These are phyloP conservation scores for Fusarium praegraminearum DNA, from an alignment of 2,329 filamentous ascomycete species.

Conservation along the genomic window DNA sequence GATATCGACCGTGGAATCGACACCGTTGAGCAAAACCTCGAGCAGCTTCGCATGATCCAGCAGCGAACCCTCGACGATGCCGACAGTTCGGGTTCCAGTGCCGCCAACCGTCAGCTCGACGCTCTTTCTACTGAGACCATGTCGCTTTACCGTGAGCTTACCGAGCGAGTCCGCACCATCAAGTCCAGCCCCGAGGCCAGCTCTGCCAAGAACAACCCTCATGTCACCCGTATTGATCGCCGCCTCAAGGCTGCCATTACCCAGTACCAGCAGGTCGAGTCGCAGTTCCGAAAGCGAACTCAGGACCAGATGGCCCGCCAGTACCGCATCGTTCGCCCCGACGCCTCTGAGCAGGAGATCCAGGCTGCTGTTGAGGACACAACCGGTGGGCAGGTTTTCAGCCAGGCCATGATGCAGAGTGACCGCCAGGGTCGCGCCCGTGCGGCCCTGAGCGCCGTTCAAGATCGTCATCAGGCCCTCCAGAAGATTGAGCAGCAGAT, in stretches of 20 bases:
- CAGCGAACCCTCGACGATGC: conserved; percentile 79
- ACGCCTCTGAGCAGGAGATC: conserved; percentile 83
- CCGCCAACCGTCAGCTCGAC: conserved; percentile 77
- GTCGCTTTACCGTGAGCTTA: conserved; percentile 82
- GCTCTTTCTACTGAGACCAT: conserved; percentile 82
- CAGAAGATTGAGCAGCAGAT: conserved; percentile 93
- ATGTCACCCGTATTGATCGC: conserved; percentile 84
- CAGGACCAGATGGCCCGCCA: conserved; percentile 88
- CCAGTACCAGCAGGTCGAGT: conserved; percentile 83
- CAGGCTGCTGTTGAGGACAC: conserved; percentile 80
- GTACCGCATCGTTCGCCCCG: conserved; percentile 88
- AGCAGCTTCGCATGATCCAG: conserved; percentile 78
- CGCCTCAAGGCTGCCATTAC: conserved; percentile 84
- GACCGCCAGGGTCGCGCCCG: conserved; percentile 85
- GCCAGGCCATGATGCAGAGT: conserved; percentile 84
- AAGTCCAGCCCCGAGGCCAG: conserved; percentile 84
- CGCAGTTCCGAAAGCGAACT: conserved; percentile 81
- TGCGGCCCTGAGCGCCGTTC: conserved; percentile 81
- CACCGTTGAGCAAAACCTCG: conserved; percentile 77
- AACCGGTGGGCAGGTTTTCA: conserved; percentile 83
- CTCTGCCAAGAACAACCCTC: conserved; percentile 78
- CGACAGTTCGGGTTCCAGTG: conserved; percentile 75
- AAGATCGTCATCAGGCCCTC: conserved; percentile 86
- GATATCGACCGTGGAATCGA: conserved; percentile 83
- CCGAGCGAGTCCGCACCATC: conserved; percentile 81